Evolutionary conservation across 2,329 filamentous ascomycete species (phyloP), one percentile per base, ranked within the genome.

Genomic region (Talaromyces piceae): DNA sequence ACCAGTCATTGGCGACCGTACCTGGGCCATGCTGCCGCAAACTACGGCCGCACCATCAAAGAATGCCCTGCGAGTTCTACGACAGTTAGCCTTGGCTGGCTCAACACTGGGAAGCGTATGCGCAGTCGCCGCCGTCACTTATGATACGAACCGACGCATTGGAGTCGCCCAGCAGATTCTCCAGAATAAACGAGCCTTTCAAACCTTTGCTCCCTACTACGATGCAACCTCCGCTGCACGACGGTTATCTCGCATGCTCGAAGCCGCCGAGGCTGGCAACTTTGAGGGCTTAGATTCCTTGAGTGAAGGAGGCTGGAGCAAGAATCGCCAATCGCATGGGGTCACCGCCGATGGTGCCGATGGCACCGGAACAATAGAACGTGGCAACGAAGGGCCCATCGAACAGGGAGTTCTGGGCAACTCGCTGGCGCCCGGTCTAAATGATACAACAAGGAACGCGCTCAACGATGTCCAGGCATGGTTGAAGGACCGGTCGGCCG

Each of bases 211-310:
- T 9, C 68, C 70, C 1, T 68, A 69, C 45, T 72, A 71, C 59
- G 62, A 69, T 68, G 65, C 69, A 44, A 66, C 64, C 20, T 60
- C 63, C 37, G 64, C 69, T 12, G 65, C 68, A 18, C 62, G 56
- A 39, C 61, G 66, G 31, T 58, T 73, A 8, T 63, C 66, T 5
- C 59, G 61, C 9, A 73, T 73, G 68, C 69, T 73, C 55, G 69
- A 71, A 44, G 69, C 70, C 3, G 71, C 72, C 2, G 72, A 73
- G 52, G 66, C 67, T 2, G 71, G 69, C 1, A 69, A 73, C 20
- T 72, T 72, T 39, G 62, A 66, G 50, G 67, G 70, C 0, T 45
- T 72, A 44, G 66, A 65, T 8, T 67, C 67, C 18, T 58, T 67
- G 56, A 68, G 66, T 43, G 53, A 41, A 56, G 54, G 45, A 56